Conservation (phyloP, 768 basidiomycete genomes). For the Epithele typhae region DNA sequence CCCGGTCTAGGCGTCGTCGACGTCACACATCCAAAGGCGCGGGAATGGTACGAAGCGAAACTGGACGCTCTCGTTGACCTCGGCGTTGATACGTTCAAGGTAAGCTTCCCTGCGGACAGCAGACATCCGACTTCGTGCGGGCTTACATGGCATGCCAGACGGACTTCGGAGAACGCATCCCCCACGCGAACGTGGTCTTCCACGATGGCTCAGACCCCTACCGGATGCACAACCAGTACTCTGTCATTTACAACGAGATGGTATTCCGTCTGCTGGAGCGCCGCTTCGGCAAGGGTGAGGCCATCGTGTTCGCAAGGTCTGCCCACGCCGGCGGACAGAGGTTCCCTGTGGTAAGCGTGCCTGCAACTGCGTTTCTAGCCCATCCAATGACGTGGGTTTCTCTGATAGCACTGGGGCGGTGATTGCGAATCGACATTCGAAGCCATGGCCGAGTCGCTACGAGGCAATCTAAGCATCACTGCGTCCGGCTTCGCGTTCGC, state of each 20-base stretch:
- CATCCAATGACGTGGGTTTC: conserved; percentile 13
- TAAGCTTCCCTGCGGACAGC: conserved; percentile 14
- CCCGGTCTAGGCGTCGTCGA: conserved; percentile 61
- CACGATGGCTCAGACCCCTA: conserved; percentile 66
- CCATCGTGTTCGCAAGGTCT: conserved; percentile 66
- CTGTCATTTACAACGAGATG: conserved; percentile 64
- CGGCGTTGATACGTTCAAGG: conserved; percentile 52
- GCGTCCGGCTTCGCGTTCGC: conserved; percentile 68
- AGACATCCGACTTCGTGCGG: no score
- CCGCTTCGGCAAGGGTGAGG: conserved; percentile 58
- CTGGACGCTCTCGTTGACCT: conserved; percentile 40
- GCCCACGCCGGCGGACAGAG: conserved; percentile 69
- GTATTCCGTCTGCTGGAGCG: conserved; percentile 60
- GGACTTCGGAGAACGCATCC: conserved; percentile 76
- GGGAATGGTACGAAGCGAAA: conserved; percentile 43
- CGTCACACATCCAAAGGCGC: conserved; percentile 51
- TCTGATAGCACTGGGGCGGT: conserved; percentile 60
- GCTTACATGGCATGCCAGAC: conserved; percentile 49
- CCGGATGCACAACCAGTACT: conserved; percentile 69
- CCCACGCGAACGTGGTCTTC: conserved; percentile 57
- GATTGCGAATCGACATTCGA: conserved; percentile 76
- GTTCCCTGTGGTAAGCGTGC: conserved; percentile 32
- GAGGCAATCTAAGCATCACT: conserved; percentile 63
- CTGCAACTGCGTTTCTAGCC: neutral
- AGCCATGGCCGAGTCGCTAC: conserved; percentile 72